Percentiles rank a stretch among this genome's conserved stretches.
Conservation (phyloP, 2,329 filamentous ascomycete genomes). For the Nemania serpens region DNA sequence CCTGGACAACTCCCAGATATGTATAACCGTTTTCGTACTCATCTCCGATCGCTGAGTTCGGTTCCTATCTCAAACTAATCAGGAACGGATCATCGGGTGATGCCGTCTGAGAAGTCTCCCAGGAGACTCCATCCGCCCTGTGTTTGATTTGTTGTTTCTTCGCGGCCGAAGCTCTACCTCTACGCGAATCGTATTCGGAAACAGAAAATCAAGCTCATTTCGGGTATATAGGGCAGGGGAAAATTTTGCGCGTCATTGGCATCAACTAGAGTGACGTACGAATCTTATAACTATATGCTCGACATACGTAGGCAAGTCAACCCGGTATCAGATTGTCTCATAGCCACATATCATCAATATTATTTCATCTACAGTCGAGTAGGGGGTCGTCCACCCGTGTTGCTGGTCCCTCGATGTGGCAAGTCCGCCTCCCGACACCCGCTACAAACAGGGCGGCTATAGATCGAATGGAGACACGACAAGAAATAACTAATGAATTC, state of each 20-base stretch:
- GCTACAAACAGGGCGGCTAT: no score
- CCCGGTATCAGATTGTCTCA: background rate
- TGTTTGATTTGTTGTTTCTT: conserved; percentile 15
- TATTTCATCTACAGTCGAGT: no score
- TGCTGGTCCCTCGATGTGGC: no score
- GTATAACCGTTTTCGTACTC: background rate
- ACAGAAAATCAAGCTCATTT: conserved; percentile 1
- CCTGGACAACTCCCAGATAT: no score
- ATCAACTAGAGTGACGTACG: background rate
- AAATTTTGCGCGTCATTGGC: background rate
- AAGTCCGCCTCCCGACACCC: no score
- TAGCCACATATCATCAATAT: background rate
- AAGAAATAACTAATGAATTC: no score
- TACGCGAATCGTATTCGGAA: background rate
- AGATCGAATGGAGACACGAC: no score
- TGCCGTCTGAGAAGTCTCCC: background rate
- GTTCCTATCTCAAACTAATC: background rate
- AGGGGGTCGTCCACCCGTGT: no score
- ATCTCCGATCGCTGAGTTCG: background rate
- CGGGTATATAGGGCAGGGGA: conserved; percentile 12
- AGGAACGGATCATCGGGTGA: background rate
- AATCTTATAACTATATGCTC: background rate
- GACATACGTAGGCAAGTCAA: background rate
- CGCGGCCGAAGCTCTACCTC: background rate
- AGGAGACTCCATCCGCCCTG: background rate